Evolutionary conservation across 441 rosid genomes (phyloP).

Genomic region (Omphalea diandra): DNA sequence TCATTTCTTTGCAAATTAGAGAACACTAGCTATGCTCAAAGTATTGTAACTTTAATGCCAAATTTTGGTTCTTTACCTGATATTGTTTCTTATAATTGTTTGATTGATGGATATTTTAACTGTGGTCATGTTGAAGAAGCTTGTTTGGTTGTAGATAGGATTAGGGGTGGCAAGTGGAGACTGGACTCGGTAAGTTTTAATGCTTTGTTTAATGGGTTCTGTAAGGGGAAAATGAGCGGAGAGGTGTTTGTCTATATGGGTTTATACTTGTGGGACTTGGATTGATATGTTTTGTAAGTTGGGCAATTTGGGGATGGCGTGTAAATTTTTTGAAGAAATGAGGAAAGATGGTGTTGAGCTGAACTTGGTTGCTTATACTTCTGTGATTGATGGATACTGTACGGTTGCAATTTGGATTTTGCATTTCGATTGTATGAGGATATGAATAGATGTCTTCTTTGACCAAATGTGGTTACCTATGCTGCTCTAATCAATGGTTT

Average conservation of each 20-base stretch:
- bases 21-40: constrained; percentile 11
- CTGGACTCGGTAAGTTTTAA: constrained; percentile 16
- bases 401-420: constrained; percentile 7
- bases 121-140: constrained; percentile 12
- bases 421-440: constrained; percentile 8
- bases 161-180: constrained; percentile 8
- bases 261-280: constrained; percentile 18
- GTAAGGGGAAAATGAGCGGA: constrained; percentile 13
- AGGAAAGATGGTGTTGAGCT: constrained; percentile 10
- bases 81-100: constrained; percentile 14
- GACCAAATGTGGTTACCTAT: constrained; percentile 7
- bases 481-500: constrained; percentile 6
- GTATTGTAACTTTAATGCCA: constrained; percentile 4
- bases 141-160: constrained; percentile 1
- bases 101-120: constrained; percentile 20
- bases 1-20: constrained; percentile 13
- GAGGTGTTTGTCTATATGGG: constrained; percentile 11
- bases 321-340: constrained; percentile 11
- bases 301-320: constrained; percentile 13
- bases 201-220: constrained; percentile 14
- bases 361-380: constrained; percentile 11
- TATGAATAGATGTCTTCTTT: background rate
- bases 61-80: constrained; percentile 14
- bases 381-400: constrained; percentile 19
- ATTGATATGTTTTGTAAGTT: constrained; percentile 15